A percentile compares a stretch with the other conserved stretches of the same genome.
Evolutionary conservation across 2,329 filamentous ascomycete genomes (phyloP).

Genomic region (Claviceps maximensis): DNA sequence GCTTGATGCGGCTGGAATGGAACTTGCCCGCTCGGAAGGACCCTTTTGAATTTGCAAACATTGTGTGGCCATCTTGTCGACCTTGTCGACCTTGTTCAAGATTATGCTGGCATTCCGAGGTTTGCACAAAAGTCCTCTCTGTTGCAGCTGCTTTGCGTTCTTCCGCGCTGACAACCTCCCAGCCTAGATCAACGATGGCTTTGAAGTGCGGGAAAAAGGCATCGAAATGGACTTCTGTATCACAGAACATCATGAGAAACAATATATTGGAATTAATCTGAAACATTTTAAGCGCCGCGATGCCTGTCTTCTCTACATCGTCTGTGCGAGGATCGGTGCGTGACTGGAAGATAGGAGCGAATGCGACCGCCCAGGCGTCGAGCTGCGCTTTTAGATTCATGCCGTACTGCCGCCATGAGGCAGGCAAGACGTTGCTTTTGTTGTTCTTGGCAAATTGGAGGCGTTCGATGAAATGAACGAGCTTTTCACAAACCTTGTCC

Average conservation of each 20-base stretch:
- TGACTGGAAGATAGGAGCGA: slow-evolving; percentile 38
- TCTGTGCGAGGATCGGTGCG: slow-evolving; percentile 35
- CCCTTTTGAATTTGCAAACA: slow-evolving; percentile 12
- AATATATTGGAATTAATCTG: slow-evolving; percentile 45
- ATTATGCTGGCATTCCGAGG: slow-evolving; percentile 27
- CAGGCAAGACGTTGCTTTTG: slow-evolving; percentile 39
- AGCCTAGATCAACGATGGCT: slow-evolving; percentile 41
- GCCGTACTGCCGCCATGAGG: slow-evolving; percentile 33
- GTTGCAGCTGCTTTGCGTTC: slow-evolving; percentile 35
- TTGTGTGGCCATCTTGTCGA: not conserved
- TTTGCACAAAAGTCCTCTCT: slow-evolving; percentile 27
- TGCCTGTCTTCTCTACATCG: slow-evolving; percentile 44
- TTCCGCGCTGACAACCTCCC: slow-evolving; percentile 46
- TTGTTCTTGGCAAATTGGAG: slow-evolving; percentile 34
- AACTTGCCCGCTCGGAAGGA: slow-evolving; percentile 30
- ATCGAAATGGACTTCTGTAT: slow-evolving; percentile 46
- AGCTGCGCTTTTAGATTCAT: slow-evolving; percentile 35
- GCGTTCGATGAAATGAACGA: slow-evolving; percentile 45
- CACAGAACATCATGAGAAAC: slow-evolving; percentile 47
- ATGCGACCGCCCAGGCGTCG: slow-evolving; percentile 41
- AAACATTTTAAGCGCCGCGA: slow-evolving; percentile 49
- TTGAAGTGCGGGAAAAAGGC: slow-evolving; percentile 37
- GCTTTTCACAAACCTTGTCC: slow-evolving; percentile 41
- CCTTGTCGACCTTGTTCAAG: slow-evolving; percentile 6
- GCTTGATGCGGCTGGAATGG: slow-evolving; percentile 38